phyloP scores from a whole-genome alignment of 2,329 filamentous ascomycete genomes.

The Cercospora citrullina region DNA sequence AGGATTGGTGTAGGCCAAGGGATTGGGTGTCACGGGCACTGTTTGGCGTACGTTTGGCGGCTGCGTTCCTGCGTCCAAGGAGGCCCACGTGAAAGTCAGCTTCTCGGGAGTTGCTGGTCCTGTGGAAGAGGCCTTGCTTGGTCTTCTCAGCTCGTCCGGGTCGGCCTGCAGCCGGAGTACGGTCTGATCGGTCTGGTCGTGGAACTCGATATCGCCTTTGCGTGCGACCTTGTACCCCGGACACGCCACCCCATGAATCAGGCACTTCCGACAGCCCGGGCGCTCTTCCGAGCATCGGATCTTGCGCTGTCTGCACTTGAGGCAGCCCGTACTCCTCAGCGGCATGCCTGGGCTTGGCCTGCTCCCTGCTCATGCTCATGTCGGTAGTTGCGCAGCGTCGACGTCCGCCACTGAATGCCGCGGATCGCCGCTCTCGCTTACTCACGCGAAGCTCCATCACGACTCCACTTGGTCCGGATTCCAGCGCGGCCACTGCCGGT shows the following conservation, averaged over 20 bases:
- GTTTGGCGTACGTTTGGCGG: neutral
- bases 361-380: neutral
- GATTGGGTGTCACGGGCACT: neutral
- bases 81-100: constrained; percentile 12
- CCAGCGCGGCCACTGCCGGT: neutral
- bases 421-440: neutral
- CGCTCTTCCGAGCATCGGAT: constrained; percentile 34
- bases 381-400: neutral
- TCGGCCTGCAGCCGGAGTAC: constrained; percentile 16
- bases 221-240: constrained; percentile 30
- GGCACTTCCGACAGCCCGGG: constrained; percentile 33
- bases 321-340: constrained; percentile 32
- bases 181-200: constrained; percentile 30
- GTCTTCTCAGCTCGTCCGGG: neutral
- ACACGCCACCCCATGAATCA: constrained; percentile 32
- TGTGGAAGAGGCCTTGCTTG: neutral
- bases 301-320: constrained; percentile 35
- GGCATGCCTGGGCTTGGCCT: neutral
- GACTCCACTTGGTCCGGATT: neutral
- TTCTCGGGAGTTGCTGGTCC: neutral
- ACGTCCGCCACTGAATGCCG: neutral
- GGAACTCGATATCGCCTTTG: constrained; percentile 30
- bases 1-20: neutral
- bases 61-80: neutral
- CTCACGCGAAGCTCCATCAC: neutral